phyloP scores from a whole-genome alignment of 108 stramenopile species.

The Nannochloropsis granulata region DNA sequence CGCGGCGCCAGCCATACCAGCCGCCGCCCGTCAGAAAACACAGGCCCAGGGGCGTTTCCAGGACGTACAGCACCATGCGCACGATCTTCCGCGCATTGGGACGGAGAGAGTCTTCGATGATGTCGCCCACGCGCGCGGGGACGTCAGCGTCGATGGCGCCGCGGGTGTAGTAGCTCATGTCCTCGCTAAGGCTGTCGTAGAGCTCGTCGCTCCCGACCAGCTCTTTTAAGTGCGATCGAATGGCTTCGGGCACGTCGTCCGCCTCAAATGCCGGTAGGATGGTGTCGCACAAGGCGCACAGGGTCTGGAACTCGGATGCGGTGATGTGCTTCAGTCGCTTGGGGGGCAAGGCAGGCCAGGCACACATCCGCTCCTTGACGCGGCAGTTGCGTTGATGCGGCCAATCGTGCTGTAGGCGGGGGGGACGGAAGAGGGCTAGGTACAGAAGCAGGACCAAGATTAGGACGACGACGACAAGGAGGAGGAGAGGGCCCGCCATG shows the following conservation, averaged over 20 bases:
- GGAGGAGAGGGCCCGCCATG: neutral
- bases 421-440: neutral
- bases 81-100: neutral
- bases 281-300: neutral
- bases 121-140: neutral
- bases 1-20: neutral
- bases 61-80: neutral
- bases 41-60: neutral
- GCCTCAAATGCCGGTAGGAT: neutral
- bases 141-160: neutral
- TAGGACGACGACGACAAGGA: neutral
- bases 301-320: neutral
- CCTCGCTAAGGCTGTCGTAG: neutral
- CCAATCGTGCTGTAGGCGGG: neutral
- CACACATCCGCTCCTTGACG: neutral
- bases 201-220: neutral
- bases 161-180: neutral
- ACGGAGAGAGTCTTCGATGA: neutral
- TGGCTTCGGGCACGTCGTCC: neutral
- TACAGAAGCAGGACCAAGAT: neutral
- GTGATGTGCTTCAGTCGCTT: neutral
- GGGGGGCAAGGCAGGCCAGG: neutral
- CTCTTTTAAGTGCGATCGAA: neutral
- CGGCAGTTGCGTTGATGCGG: neutral
- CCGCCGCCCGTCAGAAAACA: neutral